Percentiles rank a stretch among this genome's conserved stretches.
Conservation (phyloP, 2,329 filamentous ascomycete genomes). For the Elsinoe necatrix region DNA sequence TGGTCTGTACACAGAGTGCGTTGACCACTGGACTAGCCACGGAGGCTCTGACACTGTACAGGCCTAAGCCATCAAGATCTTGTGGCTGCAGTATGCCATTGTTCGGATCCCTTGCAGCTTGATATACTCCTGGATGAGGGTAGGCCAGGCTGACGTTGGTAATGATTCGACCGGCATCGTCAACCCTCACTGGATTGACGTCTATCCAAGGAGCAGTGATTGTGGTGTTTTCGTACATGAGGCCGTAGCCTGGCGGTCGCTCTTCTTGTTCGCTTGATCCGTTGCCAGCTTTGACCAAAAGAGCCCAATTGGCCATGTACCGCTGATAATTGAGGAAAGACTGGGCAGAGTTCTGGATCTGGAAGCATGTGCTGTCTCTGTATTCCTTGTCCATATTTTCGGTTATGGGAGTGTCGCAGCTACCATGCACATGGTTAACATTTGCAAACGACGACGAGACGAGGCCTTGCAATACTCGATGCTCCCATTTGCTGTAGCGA, state of each 20-base stretch:
- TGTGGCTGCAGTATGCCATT: constrained; percentile 64
- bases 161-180: constrained; percentile 53
- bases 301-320: constrained; percentile 51
- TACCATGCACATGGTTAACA: constrained; percentile 42
- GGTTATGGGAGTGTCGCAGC: constrained; percentile 56
- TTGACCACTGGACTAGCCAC: constrained; percentile 64
- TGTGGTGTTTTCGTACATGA: constrained; percentile 65
- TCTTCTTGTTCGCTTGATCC: constrained; percentile 35
- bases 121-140: constrained; percentile 62
- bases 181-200: constrained; percentile 44
- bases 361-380: constrained; percentile 52
- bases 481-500: constrained; percentile 47
- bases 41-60: constrained; percentile 59
- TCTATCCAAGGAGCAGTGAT: constrained; percentile 63
- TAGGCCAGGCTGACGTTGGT: constrained; percentile 72
- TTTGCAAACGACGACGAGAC: constrained; percentile 59
- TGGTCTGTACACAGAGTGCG: constrained; percentile 62
- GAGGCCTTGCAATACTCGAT: constrained; percentile 44
- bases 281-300: constrained; percentile 38
- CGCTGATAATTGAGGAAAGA: constrained; percentile 60
- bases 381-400: constrained; percentile 32
- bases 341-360: constrained; percentile 61
- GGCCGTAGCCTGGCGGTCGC: constrained; percentile 53
- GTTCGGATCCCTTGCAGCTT: constrained; percentile 50
- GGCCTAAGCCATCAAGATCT: constrained; percentile 53